Conservation (phyloP, 2,329 filamentous ascomycete species). For the Hymenoscyphus fructigenus region DNA sequence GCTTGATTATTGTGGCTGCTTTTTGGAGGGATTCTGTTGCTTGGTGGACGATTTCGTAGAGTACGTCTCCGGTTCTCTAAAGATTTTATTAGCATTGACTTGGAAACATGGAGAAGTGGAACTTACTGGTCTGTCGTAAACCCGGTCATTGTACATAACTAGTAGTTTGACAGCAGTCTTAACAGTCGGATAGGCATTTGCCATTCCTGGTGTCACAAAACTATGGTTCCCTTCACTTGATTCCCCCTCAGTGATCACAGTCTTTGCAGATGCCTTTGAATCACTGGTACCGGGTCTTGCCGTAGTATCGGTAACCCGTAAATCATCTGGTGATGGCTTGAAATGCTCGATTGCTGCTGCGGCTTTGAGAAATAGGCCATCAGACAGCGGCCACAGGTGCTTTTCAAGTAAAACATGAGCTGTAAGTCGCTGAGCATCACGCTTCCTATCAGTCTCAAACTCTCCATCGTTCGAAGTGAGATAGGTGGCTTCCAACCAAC, state of each 20-base stretch:
- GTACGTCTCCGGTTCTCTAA: constrained; percentile 50
- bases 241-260: constrained; percentile 14
- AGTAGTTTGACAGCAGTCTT: constrained; percentile 59
- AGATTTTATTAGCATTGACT: constrained; percentile 19
- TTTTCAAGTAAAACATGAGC: constrained; percentile 32
- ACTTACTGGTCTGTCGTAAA: constrained; percentile 35
- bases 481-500: constrained; percentile 35
- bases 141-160: constrained; percentile 54
- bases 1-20: constrained; percentile 70
- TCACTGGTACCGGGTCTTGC: constrained; percentile 45
- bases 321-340: constrained; percentile 32
- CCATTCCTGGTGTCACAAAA: constrained; percentile 52
- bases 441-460: constrained; percentile 25
- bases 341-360: constrained; percentile 34
- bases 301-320: constrained; percentile 22
- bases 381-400: constrained; percentile 35
- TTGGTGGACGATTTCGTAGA: constrained; percentile 83
- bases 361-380: constrained; percentile 34
- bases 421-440: constrained; percentile 26
- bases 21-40: constrained; percentile 80
- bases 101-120: neutral
- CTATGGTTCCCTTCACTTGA: constrained; percentile 47
- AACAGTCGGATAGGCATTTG: constrained; percentile 58
- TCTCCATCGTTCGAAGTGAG: constrained; percentile 30
- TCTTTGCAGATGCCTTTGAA: constrained; percentile 24